Base-by-base conservation (phyloP, 768 basidiomycete genomes). In the Piloderma croceum region DNA sequence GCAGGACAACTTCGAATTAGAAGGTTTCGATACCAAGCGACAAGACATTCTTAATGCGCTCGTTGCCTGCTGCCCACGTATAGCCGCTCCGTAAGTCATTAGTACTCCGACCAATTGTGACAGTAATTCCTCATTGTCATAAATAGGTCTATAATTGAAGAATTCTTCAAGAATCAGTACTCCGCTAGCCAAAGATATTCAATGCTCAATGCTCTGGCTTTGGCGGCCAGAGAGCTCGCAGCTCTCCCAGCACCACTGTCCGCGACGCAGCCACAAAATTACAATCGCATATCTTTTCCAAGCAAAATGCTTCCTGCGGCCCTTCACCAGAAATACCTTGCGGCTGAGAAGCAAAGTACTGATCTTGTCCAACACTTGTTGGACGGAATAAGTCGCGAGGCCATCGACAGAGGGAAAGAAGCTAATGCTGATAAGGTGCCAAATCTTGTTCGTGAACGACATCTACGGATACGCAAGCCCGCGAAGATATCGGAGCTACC, bases 161-260 rank as follows among this genome's bases (percentile, higher is more conserved):
- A 96, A 54, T 93, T 91, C 61, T 99, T 98, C 68, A 82, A 82
- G 50, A 87, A 85, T 35, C 90, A 94, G 48, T 96, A 94, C 60
- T 93, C 96, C 0, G 75, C 78, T 13, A 74, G 81, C 22, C 92
- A 97, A 51, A 82, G 93, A 6, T 86, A 77, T 45, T 76, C 79
- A 7, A 90, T 92, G 49, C 71, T 98, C 17, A 91, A 87, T 45
- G 84, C 90, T 1, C 67, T 99, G 9, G 90, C 88, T 0, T 61
- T 92, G 24, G 90, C 90, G 5, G 88, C 90, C 6, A 71, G 89
- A 42, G 93, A 97, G 57, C 66, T 96, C 5, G 86, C 82, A 0
- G 69, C 66, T 53, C 46, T 76, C 53, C 50, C 69, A 43, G 32
- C 72, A 46, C 52, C 72, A 34, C 45, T 50, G 44, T 12, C 39